Conservation (phyloP, 345 rosid species). For the Linum lewisii region DNA sequence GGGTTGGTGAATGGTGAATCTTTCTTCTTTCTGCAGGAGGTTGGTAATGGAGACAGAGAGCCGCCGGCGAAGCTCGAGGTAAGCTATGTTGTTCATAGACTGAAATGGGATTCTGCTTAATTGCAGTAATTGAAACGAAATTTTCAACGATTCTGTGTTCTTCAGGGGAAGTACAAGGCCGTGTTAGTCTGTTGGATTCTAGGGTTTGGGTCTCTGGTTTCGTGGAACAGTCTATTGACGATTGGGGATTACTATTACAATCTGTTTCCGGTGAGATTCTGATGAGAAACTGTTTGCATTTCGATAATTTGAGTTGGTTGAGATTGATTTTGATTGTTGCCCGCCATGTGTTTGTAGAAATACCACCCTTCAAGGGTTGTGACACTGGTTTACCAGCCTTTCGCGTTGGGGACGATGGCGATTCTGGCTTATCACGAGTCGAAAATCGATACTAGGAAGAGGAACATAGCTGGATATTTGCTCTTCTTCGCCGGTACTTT, state of each 20-base stretch:
- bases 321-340: background rate
- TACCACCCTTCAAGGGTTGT: conserved; percentile 90
- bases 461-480: conserved; percentile 55
- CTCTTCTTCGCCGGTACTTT: conserved; percentile 50
- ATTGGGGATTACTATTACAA: conserved; percentile 69
- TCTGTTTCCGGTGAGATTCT: conserved; percentile 57
- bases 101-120: no score
- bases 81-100: no score
- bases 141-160: background rate
- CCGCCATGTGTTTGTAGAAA: conserved; percentile 27
- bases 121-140: no score
- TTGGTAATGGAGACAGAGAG: no score
- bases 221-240: conserved; percentile 84
- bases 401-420: conserved; percentile 56
- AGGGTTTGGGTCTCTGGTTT: conserved; percentile 63
- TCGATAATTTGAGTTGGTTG: no score
- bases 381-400: conserved; percentile 70
- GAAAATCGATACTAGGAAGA: conserved; percentile 49
- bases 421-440: conserved; percentile 62
- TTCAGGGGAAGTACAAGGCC: conserved; percentile 61
- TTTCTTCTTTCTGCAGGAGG: no score
- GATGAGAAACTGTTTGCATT: no score
- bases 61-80: no score
- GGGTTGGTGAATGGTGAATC: no score
- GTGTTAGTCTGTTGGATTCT: conserved; percentile 60